Conservation (phyloP, 1,284 basidiomycete species). For the Apiotrichum domesticum region DNA sequence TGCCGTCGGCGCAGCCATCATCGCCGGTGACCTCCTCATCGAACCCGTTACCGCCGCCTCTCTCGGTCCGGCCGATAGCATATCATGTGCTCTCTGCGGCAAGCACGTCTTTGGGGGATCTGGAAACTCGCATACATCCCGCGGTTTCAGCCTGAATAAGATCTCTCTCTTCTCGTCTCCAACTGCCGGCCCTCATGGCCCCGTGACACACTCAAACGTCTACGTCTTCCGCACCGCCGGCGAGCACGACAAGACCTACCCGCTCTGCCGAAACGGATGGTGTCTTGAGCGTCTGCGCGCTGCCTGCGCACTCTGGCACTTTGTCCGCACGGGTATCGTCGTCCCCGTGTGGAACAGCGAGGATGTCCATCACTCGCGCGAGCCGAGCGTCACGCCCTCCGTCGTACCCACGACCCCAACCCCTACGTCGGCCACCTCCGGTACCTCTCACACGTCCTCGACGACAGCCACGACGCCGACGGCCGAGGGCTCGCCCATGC, state of each 20-base stretch:
- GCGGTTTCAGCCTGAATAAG: constrained; percentile 52
- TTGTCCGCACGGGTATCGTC: constrained; percentile 71
- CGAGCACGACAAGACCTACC: constrained; percentile 53
- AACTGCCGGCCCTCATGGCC: constrained; percentile 10
- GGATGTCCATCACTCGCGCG: constrained; percentile 23
- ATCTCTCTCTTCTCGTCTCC: constrained; percentile 38
- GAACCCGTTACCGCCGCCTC: constrained; percentile 62
- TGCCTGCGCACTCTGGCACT: constrained; percentile 89
- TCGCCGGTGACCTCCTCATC: constrained; percentile 79
- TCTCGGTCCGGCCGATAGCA: constrained; percentile 25
- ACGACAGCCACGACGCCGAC: not conserved
- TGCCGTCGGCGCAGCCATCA: constrained; percentile 76
- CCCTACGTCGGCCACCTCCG: not conserved
- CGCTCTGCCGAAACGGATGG: constrained; percentile 62
- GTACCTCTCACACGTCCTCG: not conserved
- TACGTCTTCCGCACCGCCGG: constrained; percentile 46
- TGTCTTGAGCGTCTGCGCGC: constrained; percentile 58
- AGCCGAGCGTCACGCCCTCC: not conserved
- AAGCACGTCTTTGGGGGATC: constrained; percentile 39
- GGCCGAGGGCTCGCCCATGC: not conserved
- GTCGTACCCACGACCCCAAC: not conserved
- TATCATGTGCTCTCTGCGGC: constrained; percentile 68
- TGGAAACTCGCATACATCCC: constrained; percentile 24
- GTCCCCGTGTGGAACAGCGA: constrained; percentile 83
- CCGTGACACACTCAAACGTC: constrained; percentile 19